Base-by-base conservation (phyloP, 768 basidiomycete genomes). In the Exidia glandulosa region DNA sequence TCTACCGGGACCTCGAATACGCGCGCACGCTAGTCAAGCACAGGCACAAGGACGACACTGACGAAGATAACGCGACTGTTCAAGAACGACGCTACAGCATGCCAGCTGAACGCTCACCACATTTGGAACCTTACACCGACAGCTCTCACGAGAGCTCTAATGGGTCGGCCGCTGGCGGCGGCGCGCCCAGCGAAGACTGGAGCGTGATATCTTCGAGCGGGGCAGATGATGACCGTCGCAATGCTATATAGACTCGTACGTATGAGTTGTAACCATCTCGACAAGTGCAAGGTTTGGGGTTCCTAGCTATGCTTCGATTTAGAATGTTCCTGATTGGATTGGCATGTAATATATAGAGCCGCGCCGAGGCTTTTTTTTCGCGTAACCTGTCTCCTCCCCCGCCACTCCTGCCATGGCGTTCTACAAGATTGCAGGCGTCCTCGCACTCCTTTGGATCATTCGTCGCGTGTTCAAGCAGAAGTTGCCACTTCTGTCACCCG, bases 1-100 rank as follows among this genome's bases (percentile, higher is more conserved):
- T 99, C 63, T 99, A 98, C 69, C 85, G 96, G 52, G 94, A 99
- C 69, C 74, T 98, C 59, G 95, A 98, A 62, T 97, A 97, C 70
- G 92, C 95, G 34, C 83, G 88, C 34, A 87, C 88, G 7, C 73
- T 96, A 56, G 84, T 97, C 64, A 94, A 92, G 69, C 81, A 79
- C 32, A 1, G 34, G 68, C 69, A 16, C 60, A 62, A 3, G 5
- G 63, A 69, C 16, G 63, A 65, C 3, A 59, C 62, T 32, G 75
- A 69, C 30, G 60, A 65, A 50, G 77, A 80, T 56, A 71, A 76
- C 59, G 71, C 72, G 1, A 68, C 66, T 4, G 67, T 73, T 32
- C 71, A 70, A 33, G 73, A 72, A 59, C 58, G 59, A 5, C 30
- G 37, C 2, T 57, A 57, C 34, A 32, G 33, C 31, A 16, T 14